Base-by-base conservation (phyloP, 176 grass and related monocot species). In the Zizania latifolia region DNA sequence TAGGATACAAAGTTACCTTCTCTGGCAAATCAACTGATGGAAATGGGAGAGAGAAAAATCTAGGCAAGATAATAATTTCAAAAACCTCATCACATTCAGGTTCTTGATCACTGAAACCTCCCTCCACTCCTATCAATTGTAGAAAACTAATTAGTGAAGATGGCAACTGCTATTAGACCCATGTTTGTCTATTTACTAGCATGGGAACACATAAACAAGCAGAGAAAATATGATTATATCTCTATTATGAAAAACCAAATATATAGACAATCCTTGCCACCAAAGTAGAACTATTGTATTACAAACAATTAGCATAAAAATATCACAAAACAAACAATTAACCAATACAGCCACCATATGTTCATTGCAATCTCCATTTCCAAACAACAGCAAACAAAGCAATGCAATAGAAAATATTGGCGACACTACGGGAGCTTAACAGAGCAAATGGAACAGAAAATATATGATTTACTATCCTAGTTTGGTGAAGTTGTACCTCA, bases 11-110 rank as follows among this genome's bases (percentile, higher is more conserved):
- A n/a, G n/a, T n/a, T n/a, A n/a, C n/a, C n/a, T n/a, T n/a, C n/a
- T n/a, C n/a, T 83, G 90, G 94, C 40, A 97, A 88, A 22, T 97
- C 90, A 68, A 93, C 94, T 64, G 90, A 97, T 17, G 94, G 94
- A 82, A 97, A 97, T 33, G 86, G 88, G 62, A 97, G 90, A 76
- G 78, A 91, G 30, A 87, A 14, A 48, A 89, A 93, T 55, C 91
- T 88, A 68, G 94, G 94, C 58, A 97, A 82, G 70, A 97, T 89
- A 33, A 89, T 75, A 66, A 97, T 93, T 77, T 87, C 78, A 55
- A 63, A 77, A 71, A 81, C 85, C 36, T n/a, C n/a, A n/a, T n/a
- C n/a, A n/a, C n/a, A n/a, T n/a, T n/a, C n/a, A n/a, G n/a, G n/a
- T n/a, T n/a, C 94, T 76, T 93, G 90, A 77, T 93, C 87, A 72